Conservation (phyloP, 2,329 filamentous ascomycete genomes). For the Sphaerulina musiva region DNA sequence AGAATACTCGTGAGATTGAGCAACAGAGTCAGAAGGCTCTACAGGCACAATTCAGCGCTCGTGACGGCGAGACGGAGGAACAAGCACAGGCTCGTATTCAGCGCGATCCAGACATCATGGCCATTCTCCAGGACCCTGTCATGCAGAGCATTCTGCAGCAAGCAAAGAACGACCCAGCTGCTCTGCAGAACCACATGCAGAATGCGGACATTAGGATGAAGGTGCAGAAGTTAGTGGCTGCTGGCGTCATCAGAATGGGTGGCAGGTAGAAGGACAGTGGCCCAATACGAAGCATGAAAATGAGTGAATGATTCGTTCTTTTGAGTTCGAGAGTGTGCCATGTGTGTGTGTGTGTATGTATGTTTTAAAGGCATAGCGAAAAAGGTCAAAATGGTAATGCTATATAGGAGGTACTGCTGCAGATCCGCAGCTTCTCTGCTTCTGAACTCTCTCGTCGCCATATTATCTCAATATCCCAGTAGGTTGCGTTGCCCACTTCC, state of each 20-base stretch:
- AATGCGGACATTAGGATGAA: conserved; percentile 79
- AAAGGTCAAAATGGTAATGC: background rate
- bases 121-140: conserved; percentile 87
- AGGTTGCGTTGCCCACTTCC: too few species aligned
- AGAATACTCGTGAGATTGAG: conserved; percentile 86
- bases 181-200: conserved; percentile 94
- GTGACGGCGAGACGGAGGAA: conserved; percentile 85
- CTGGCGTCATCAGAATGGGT: conserved; percentile 64
- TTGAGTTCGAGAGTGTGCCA: background rate
- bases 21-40: conserved; percentile 90
- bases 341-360: background rate
- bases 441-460: too few species aligned
- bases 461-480: too few species aligned
- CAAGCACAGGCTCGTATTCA: conserved; percentile 87
- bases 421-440: too few species aligned
- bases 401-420: too few species aligned
- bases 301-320: background rate
- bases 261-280: conserved; percentile 20
- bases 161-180: conserved; percentile 85
- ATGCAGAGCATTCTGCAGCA: conserved; percentile 97
- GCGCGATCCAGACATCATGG: conserved; percentile 63
- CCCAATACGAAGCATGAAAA: background rate
- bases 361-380: background rate
- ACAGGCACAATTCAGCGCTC: conserved; percentile 78
- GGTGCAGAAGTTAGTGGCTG: conserved; percentile 90